Evolutionary conservation across 257 asterid genomes (phyloP), one percentile per base, ranked within the genome.

Genomic region (Petrea volubilis): DNA sequence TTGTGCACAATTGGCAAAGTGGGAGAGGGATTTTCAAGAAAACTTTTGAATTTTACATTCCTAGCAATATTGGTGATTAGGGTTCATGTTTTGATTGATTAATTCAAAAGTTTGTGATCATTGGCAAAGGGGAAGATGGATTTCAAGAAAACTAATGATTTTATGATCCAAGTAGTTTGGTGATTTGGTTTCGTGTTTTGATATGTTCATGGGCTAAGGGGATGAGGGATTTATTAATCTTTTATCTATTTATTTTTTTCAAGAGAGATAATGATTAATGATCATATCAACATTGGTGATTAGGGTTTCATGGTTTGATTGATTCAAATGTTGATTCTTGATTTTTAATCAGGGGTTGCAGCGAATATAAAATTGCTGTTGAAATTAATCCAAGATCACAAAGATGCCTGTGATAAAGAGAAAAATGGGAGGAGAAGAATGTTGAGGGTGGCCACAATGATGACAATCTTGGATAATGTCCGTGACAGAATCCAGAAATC

Each of bases 371-470:
- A 88, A 70, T 53, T 93, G 62, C 77, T 93, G 23, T 62, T 93
- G 60, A 93, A 93, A 77, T 75, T 93, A 55, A 82, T 87, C 67
- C 89, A 93, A 56, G 96, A 93, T 59, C 97, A 93, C 72, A 87
- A 90, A 83, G 71, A 79, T 40, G 91, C 92, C 12, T 86, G 89
- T 58, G 77, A 79, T 57, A 85, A 84, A 60, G 88, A 81, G 65
- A 85, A 76, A 41, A 84, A 79, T 7, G 96, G 80, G 50, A 83
- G 86, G 40, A 67, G 96, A 14, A 81, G 93, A 50, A 90, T 80
- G 90, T 74, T 93, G 38, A 82, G 98, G 82, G 97, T 90, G 59
- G 96, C 95, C 7, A 89, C 94, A 27, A 93, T 93, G 98, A 71
- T 93, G 89, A 82, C 97, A 7, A 93, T 90, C 67, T 83, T 93